Evolutionary conservation across 148 eudicot species (phyloP).

Genomic region (Bassia scoparia): DNA sequence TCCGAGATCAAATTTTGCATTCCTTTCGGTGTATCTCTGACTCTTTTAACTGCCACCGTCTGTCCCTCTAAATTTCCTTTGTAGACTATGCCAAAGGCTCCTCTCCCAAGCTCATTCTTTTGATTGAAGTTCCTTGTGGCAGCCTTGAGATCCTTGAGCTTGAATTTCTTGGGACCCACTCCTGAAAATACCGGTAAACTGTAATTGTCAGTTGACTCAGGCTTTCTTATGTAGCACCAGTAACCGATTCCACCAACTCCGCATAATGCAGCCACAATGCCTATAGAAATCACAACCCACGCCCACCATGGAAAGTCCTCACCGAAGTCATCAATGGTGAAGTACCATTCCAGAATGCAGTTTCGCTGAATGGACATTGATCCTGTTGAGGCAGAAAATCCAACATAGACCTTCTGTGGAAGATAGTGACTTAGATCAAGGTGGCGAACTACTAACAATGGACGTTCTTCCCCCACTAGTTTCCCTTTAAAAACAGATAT

Average conservation of each 20-base stretch:
- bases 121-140: constrained; percentile 33
- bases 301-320: constrained; percentile 10
- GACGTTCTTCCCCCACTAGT: not conserved
- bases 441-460: constrained; percentile 20
- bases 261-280: not conserved
- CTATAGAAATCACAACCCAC: constrained; percentile 11
- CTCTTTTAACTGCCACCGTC: constrained; percentile 38
- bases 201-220: not conserved
- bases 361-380: constrained; percentile 24
- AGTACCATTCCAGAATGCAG: constrained; percentile 35
- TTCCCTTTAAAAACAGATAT: constrained; percentile 28
- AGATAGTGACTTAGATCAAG: constrained; percentile 28
- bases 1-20: constrained; percentile 42
- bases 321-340: constrained; percentile 9
- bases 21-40: constrained; percentile 33
- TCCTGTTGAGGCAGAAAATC: constrained; percentile 43
- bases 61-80: constrained; percentile 25
- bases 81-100: constrained; percentile 40
- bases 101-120: constrained; percentile 36
- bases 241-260: constrained; percentile 5
- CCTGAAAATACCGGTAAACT: constrained; percentile 13
- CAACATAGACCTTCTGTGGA: constrained; percentile 30
- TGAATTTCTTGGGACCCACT: constrained; percentile 34
- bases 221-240: constrained; percentile 17
- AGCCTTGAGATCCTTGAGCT: constrained; percentile 30